Conservation (phyloP, 1,284 basidiomycete genomes). For the Moesziomyces sp. region DNA sequence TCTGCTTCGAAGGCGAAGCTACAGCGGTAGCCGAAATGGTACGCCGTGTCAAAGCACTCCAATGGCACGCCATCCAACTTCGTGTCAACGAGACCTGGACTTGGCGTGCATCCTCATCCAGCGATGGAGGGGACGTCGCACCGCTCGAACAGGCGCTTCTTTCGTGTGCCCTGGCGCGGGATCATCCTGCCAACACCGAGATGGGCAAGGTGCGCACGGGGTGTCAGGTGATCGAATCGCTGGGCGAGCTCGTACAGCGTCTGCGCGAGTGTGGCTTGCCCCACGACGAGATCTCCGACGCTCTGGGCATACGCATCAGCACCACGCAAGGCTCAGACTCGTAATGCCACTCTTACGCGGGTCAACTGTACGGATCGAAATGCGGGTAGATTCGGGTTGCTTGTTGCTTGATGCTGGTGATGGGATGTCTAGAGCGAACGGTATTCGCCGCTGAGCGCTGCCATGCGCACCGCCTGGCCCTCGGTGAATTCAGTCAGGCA, state of each 20-base stretch:
- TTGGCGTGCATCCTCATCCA: neutral
- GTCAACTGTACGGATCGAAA: neutral
- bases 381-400: neutral
- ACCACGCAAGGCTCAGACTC: neutral
- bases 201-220: slow-evolving; percentile 31
- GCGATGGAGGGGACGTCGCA: neutral
- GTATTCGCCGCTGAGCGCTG: slow-evolving; percentile 30
- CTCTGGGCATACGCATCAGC: slow-evolving; percentile 17
- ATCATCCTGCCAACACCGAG: slow-evolving; percentile 15
- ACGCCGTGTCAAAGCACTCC: slow-evolving; percentile 43
- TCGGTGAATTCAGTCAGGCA: slow-evolving; percentile 50
- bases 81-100: slow-evolving; percentile 26
- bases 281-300: slow-evolving; percentile 25
- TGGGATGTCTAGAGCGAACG: slow-evolving; percentile 12
- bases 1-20: slow-evolving; percentile 51
- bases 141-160: slow-evolving; percentile 22
- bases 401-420: neutral
- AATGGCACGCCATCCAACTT: slow-evolving; percentile 53
- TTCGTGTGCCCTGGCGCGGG: slow-evolving; percentile 22
- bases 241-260: slow-evolving; percentile 34
- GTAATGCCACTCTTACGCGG: neutral
- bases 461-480: slow-evolving; percentile 50
- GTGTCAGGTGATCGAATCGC: slow-evolving; percentile 40
- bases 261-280: slow-evolving; percentile 19
- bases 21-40: slow-evolving; percentile 51